These are phyloP conservation scores for Fusarium camptoceras DNA, from an alignment of 2,329 filamentous ascomycete genomes.

Conservation along the genomic window DNA sequence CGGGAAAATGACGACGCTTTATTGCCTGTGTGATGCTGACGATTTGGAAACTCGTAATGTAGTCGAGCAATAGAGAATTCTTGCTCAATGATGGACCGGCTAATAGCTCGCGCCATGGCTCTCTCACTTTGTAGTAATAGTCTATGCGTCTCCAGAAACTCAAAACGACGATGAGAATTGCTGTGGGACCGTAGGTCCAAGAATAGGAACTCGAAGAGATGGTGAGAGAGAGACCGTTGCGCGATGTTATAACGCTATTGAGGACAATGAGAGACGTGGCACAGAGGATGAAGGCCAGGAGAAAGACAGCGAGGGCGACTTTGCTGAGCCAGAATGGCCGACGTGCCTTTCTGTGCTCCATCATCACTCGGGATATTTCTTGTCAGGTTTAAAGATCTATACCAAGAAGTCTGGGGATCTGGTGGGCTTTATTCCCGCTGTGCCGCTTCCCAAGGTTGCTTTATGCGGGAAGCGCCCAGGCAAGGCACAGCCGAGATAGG, in stretches of 20 bases:
- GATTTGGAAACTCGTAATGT: background rate
- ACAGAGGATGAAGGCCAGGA: fast-evolving
- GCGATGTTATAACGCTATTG: fast-evolving
- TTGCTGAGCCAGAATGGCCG: background rate
- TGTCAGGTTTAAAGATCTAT: background rate
- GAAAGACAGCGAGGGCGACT: background rate
- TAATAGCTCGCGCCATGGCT: background rate
- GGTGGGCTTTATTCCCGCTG: background rate
- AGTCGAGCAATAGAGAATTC: background rate
- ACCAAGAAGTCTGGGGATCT: background rate
- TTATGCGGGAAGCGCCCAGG: too few species aligned
- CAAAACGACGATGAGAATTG: fast-evolving
- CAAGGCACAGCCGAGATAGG: background rate
- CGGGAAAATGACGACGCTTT: fast-evolving
- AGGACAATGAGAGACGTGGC: fast-evolving
- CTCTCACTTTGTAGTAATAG: background rate
- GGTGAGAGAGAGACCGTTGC: background rate
- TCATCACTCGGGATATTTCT: background rate
- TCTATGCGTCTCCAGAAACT: background rate
- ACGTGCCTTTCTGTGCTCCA: background rate
- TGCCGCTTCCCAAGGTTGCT: background rate
- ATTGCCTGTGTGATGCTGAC: fast-evolving
- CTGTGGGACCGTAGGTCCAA: background rate
- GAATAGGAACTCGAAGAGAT: background rate
- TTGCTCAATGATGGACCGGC: background rate